Evolutionary conservation across 352 stramenopile species (phyloP).

Genomic region (Globisporangium okanoganense): DNA sequence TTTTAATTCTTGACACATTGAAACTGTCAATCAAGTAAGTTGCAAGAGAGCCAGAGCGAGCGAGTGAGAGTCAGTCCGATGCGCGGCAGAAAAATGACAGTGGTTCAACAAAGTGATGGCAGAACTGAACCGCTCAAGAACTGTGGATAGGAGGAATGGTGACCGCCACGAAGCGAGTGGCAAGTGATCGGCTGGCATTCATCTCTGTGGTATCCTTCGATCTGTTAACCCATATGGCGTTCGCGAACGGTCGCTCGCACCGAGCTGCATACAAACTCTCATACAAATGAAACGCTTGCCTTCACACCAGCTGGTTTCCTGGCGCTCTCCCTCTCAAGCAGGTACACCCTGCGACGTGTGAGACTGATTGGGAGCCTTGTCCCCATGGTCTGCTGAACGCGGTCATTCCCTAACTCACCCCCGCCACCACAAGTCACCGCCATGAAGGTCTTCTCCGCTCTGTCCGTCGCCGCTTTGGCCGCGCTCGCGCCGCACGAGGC

Average conservation of each 20-base stretch:
- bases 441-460: background rate
- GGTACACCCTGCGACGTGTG: background rate
- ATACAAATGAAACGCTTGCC: background rate
- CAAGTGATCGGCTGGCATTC: background rate
- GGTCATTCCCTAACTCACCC: too few relatives aligned
- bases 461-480: background rate
- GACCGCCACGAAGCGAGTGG: background rate
- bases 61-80: too few relatives aligned
- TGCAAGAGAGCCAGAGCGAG: too few relatives aligned
- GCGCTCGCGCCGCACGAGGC: background rate
- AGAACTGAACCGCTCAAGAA: too few relatives aligned
- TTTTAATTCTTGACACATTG: too few relatives aligned
- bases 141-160: too few relatives aligned
- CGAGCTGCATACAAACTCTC: background rate
- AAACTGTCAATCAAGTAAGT: too few relatives aligned
- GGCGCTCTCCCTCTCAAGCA: background rate
- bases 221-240: background rate
- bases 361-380: background rate
- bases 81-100: too few relatives aligned
- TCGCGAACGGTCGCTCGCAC: background rate
- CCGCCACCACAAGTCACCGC: background rate
- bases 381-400: too few relatives aligned
- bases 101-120: too few relatives aligned
- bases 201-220: background rate
- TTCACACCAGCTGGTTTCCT: background rate